Evolutionary conservation across 345 rosid species (phyloP).

Genomic region (Syzygium aromaticum): DNA sequence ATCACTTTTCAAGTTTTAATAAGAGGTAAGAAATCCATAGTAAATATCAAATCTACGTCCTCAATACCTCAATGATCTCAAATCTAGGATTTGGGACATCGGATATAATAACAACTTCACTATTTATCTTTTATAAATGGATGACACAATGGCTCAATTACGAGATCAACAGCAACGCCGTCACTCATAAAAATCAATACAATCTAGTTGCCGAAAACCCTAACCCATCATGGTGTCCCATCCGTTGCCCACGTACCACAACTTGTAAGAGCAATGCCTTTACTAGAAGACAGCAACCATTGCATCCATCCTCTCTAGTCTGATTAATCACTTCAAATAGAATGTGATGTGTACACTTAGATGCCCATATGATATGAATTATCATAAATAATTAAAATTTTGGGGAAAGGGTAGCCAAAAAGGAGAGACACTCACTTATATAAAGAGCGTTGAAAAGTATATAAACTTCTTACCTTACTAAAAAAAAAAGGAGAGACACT

Average conservation of each 20-base stretch:
- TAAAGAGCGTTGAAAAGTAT: too few species aligned
- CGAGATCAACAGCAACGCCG: not conserved
- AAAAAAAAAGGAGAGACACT: not conserved
- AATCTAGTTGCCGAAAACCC: not conserved
- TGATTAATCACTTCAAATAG: slow-evolving; percentile 4
- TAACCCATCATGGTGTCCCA: slow-evolving; percentile 6
- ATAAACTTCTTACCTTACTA: too few species aligned
- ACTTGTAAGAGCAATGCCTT: not conserved
- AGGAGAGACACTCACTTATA: not conserved
- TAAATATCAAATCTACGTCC: not conserved
- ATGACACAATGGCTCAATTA: not conserved
- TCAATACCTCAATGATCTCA: not conserved
- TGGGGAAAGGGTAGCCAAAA: not conserved
- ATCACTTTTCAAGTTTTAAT: not conserved
- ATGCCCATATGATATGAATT: not conserved
- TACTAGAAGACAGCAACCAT: slow-evolving; percentile 1
- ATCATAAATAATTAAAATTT: not conserved
- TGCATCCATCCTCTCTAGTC: not conserved
- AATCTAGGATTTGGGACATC: not conserved
- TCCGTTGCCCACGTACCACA: not conserved
- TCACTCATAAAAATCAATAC: not conserved
- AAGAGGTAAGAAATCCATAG: not conserved
- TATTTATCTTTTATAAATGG: not conserved
- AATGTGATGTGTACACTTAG: not conserved
- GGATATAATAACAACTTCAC: not conserved